Base-by-base conservation (phyloP, 176 grass and related monocot genomes). In the Cymbopogon citratus region DNA sequence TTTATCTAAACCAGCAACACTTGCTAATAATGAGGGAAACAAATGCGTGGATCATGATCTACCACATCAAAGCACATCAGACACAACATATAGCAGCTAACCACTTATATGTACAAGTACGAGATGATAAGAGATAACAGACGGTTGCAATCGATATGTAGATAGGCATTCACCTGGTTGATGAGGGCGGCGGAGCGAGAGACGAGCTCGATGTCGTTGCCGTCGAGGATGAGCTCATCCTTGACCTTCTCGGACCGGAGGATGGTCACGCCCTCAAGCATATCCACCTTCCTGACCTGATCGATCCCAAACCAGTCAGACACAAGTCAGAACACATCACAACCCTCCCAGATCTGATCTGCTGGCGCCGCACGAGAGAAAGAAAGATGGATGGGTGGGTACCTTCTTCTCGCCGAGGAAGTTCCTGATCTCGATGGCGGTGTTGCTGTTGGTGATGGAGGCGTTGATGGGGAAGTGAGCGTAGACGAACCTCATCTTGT, bases 391-490 rank as follows among this genome's bases (percentile, higher is more conserved):
- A 56, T 9, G 21, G 52, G 2, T 8, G 6, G 49, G 16, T 70
- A 97, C 95, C 92, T 77, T 98, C 69, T 98, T 98, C 88, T 98
- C 95, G 14, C 95, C 95, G 0, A 98, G 86, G 62, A 98, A 98
- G 79, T 98, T 98, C 12, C 95, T 67, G 84, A 98, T 98, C 86
- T 98, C 95, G 61, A 98, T 98, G 48, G 73, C 84, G 26, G 34
- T 66, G 88, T 66, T 98, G 71, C 7, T 3, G 83, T 87, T 87
- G 72, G 86, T 85, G 86, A 98, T 98, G 83, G 90, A 89, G 2
- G 95, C 95, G 61, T 98, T 98, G 83, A 98, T 98, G 69, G 95
- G 95, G 24, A 98, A 98, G 67, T 98, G 95, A 3, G 92, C 92
- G 18, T 94, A 98, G 1, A 98, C 95, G 8, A 98, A 94, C 0